Conservation (phyloP, 108 stramenopile genomes). For the Cylindrotheca closterium region DNA sequence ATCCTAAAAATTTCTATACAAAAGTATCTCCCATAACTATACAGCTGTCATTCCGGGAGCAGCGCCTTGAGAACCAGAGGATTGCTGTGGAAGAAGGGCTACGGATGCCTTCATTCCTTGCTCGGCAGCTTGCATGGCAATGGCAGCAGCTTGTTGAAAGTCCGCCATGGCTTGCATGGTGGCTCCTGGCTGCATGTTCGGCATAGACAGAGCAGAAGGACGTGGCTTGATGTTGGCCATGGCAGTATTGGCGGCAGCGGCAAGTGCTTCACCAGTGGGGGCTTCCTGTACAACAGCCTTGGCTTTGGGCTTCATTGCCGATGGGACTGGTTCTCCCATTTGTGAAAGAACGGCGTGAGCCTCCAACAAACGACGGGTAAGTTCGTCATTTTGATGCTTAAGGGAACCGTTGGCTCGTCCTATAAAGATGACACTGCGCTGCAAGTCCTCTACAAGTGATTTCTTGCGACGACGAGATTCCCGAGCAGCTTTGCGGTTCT, state of each 20-base stretch:
- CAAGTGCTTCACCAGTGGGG: background rate
- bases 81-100: too few relatives aligned
- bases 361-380: slow-evolving; percentile 37
- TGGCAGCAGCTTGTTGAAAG: slow-evolving; percentile 33
- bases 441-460: slow-evolving; percentile 57
- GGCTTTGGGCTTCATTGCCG: background rate
- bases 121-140: slow-evolving; percentile 28
- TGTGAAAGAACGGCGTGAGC: slow-evolving; percentile 34
- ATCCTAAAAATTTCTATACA: too few relatives aligned
- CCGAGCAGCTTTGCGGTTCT: slow-evolving; percentile 66
- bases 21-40: too few relatives aligned
- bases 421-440: slow-evolving; percentile 58
- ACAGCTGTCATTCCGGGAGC: too few relatives aligned
- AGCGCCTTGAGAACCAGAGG: too few relatives aligned
- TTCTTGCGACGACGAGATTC: slow-evolving; percentile 63
- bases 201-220: background rate
- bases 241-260: background rate
- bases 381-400: slow-evolving; percentile 44
- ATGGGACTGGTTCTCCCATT: slow-evolving; percentile 10
- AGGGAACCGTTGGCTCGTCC: slow-evolving; percentile 42
- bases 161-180: slow-evolving; percentile 37
- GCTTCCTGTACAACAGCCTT: background rate
- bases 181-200: slow-evolving; percentile 24
- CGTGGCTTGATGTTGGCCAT: background rate
- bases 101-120: background rate